These are phyloP conservation scores for Solanum microdontum DNA, from an alignment of 257 asterid genomes.

Conservation along the genomic window DNA sequence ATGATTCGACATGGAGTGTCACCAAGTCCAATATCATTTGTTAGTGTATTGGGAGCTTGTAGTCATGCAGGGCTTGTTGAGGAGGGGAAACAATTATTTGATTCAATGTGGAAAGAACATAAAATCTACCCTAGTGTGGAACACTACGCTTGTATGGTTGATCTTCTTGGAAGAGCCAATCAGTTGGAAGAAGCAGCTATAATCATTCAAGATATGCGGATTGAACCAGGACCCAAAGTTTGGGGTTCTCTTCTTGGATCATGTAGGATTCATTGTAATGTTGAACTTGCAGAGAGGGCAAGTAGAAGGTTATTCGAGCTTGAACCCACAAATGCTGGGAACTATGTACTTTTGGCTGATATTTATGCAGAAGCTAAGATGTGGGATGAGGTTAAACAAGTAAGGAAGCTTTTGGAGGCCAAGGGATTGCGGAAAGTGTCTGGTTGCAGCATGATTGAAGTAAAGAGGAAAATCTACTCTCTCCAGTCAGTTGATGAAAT, in stretches of 20 bases:
- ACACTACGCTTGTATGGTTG: slow-evolving; percentile 91
- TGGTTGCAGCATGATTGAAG: slow-evolving; percentile 88
- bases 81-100: slow-evolving; percentile 51
- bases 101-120: slow-evolving; percentile 47
- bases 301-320: slow-evolving; percentile 64
- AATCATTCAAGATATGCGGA: slow-evolving; percentile 54
- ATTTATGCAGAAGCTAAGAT: slow-evolving; percentile 70
- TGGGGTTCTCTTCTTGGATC: slow-evolving; percentile 94
- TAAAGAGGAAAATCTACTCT: slow-evolving; percentile 34
- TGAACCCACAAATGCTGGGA: slow-evolving; percentile 85
- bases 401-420: slow-evolving; percentile 56
- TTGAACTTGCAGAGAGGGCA: slow-evolving; percentile 70
- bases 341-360: slow-evolving; percentile 76
- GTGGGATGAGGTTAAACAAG: slow-evolving; percentile 77
- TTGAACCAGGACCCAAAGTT: slow-evolving; percentile 69
- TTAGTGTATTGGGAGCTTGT: slow-evolving; percentile 83
- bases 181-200: slow-evolving; percentile 61
- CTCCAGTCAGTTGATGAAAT: slow-evolving; percentile 59
- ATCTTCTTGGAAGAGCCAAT: slow-evolving; percentile 89
- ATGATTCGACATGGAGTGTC: slow-evolving; percentile 51
- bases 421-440: slow-evolving; percentile 69
- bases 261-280: slow-evolving; percentile 75
- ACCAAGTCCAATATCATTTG: slow-evolving; percentile 68
- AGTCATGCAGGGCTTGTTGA: slow-evolving; percentile 85
- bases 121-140: slow-evolving; percentile 49